Conservation (phyloP, 495 filamentous ascomycete species). For the Penicillium maclennaniae region DNA sequence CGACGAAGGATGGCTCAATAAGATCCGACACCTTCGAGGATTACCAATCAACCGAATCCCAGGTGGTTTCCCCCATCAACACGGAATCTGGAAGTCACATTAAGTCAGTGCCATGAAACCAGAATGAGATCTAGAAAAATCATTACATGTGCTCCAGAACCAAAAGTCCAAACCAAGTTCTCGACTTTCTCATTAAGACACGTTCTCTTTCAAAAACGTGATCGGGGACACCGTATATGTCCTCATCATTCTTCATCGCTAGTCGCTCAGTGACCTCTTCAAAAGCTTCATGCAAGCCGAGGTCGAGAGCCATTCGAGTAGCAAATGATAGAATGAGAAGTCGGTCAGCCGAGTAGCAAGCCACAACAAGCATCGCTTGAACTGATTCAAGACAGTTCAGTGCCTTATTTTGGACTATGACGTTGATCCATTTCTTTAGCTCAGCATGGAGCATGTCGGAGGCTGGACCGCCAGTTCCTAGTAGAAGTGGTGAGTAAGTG, state of each 20-base stretch:
- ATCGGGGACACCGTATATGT: constrained; percentile 7
- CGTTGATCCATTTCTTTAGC: constrained; percentile 44
- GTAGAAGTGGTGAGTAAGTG: background rate
- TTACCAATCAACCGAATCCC: constrained; percentile 39
- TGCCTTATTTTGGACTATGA: constrained; percentile 38
- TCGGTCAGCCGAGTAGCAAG: constrained; percentile 48
- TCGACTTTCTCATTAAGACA: constrained; percentile 34
- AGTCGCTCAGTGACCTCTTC: constrained; percentile 34
- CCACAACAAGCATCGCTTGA: constrained; percentile 46
- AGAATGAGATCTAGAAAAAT: background rate
- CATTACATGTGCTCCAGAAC: constrained; percentile 46
- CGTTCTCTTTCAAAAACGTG: constrained; percentile 26
- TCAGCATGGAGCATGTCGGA: constrained; percentile 39
- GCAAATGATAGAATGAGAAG: constrained; percentile 45
- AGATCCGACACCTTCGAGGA: constrained; percentile 39
- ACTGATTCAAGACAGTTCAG: constrained; percentile 41
- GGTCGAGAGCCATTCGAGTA: constrained; percentile 43
- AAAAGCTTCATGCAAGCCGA: constrained; percentile 41
- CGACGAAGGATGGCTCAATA: constrained; percentile 40
- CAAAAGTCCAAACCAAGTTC: constrained; percentile 46
- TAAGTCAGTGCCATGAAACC: background rate
- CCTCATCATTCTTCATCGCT: constrained; percentile 25
- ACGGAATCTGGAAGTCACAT: constrained; percentile 35
- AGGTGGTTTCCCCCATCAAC: constrained; percentile 49
- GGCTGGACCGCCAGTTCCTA: constrained; percentile 31